phyloP scores from a whole-genome alignment of 2,329 filamentous ascomycete genomes.

The Tolypocladium amazonense region DNA sequence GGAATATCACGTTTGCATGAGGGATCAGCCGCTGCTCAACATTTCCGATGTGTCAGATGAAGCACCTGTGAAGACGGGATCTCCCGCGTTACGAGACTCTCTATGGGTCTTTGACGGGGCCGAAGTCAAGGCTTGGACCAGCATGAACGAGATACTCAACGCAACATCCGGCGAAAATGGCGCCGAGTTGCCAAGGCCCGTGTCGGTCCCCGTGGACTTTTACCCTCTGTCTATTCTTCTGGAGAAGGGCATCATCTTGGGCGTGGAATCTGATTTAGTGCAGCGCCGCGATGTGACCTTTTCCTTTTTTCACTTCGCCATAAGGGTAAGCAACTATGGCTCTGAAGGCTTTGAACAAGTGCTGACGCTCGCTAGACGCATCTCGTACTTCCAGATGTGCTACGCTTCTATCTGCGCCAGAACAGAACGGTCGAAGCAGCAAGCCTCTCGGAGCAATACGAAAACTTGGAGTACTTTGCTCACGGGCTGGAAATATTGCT shows the following conservation, averaged over 20 bases:
- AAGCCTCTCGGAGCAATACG: conserved; percentile 73
- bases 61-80: conserved; percentile 12
- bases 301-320: conserved; percentile 78
- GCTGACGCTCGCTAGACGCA: conserved; percentile 52
- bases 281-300: conserved; percentile 87
- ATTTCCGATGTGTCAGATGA: conserved; percentile 16
- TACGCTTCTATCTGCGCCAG: conserved; percentile 67
- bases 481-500: conserved; percentile 88
- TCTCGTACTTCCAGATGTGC: conserved; percentile 79
- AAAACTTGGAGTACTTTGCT: conserved; percentile 80
- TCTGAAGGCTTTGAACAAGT: neutral
- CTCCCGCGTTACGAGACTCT: conserved; percentile 62
- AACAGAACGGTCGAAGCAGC: conserved; percentile 74
- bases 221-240: conserved; percentile 82
- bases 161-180: conserved; percentile 54
- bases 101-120: conserved; percentile 90
- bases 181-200: conserved; percentile 61
- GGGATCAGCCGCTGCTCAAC: conserved; percentile 57
- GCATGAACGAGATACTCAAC: conserved; percentile 73
- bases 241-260: conserved; percentile 82
- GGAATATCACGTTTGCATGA: conserved; percentile 88
- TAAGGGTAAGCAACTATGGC: conserved; percentile 52
- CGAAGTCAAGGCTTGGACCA: conserved; percentile 79
- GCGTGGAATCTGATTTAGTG: conserved; percentile 86
- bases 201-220: conserved; percentile 82